Conservation (phyloP, 208 protist genomes). For the Trypanosoma conorhini region DNA sequence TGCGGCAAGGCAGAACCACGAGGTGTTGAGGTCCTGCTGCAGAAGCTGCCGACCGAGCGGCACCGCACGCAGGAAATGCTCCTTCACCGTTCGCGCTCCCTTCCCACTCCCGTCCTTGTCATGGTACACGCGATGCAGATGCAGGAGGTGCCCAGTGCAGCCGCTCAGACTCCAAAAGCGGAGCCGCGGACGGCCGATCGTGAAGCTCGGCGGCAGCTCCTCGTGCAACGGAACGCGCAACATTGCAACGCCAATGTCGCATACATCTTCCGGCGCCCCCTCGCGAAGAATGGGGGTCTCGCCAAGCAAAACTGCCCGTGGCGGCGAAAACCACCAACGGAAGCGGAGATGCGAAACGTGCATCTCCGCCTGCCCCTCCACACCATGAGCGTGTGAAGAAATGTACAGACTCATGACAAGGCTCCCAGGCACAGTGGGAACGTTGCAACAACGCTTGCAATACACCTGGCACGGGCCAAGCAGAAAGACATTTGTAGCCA, state of each 20-base stretch:
- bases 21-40: constrained; percentile 16
- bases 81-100: constrained; percentile 25
- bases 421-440: not conserved
- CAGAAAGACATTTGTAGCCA: constrained; percentile 44
- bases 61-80: constrained; percentile 47
- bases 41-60: constrained; percentile 44
- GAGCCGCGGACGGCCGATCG: constrained; percentile 48
- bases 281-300: constrained; percentile 40
- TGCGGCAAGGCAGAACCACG: constrained; percentile 42
- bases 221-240: constrained; percentile 25
- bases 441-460: constrained; percentile 42
- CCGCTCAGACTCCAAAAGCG: constrained; percentile 38
- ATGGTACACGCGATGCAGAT: constrained; percentile 35
- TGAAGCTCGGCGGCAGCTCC: constrained; percentile 28
- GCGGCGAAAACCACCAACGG: constrained; percentile 21
- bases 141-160: constrained; percentile 43
- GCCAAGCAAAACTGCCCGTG: constrained; percentile 40
- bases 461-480: constrained; percentile 65
- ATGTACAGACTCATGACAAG: constrained; percentile 43
- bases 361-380: constrained; percentile 31
- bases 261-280: constrained; percentile 41
- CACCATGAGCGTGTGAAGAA: constrained; percentile 34
- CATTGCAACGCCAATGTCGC: constrained; percentile 47
- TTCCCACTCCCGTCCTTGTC: constrained; percentile 29
- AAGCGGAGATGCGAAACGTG: constrained; percentile 43